These are phyloP conservation scores for Wickerhamomyces canadensis DNA, from an alignment of 805 yeast genomes.

Conservation along the genomic window DNA sequence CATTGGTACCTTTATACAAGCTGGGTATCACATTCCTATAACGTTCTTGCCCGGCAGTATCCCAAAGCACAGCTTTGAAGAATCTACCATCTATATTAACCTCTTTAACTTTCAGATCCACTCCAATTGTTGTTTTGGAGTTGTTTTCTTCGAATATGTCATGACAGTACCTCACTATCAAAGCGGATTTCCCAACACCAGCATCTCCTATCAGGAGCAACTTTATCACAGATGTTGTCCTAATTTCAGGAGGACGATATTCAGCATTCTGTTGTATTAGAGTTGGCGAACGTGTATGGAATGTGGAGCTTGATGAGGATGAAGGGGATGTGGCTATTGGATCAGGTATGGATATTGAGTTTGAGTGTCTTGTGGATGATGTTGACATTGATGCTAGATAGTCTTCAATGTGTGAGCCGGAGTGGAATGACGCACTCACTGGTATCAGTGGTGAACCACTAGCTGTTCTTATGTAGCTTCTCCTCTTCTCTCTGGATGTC, in stretches of 20 bases:
- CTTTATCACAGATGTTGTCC: conserved; percentile 27
- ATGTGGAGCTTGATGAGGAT: background rate
- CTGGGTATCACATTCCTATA: conserved; percentile 41
- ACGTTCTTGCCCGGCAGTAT: conserved; percentile 47
- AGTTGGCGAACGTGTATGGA: background rate
- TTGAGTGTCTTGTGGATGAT: conserved; percentile 4
- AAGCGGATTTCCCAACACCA: conserved; percentile 44
- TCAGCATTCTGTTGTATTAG: conserved; percentile 15
- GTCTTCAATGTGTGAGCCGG: conserved; percentile 19
- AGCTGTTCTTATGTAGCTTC: conserved; percentile 17
- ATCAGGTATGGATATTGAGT: too few relatives aligned
- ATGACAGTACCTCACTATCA: conserved; percentile 37
- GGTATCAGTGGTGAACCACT: conserved; percentile 25
- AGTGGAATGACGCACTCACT: conserved; percentile 19
- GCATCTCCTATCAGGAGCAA: conserved; percentile 39
- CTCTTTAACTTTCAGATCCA: conserved; percentile 39
- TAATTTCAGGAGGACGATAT: conserved; percentile 7
- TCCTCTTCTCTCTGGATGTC: conserved; percentile 15
- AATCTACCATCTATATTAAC: conserved; percentile 38
- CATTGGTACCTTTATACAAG: conserved; percentile 41
- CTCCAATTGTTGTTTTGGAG: conserved; percentile 39
- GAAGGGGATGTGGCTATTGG: background rate
- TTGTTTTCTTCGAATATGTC: conserved; percentile 28
- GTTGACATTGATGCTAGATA: conserved; percentile 9
- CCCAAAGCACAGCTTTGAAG: conserved; percentile 43